Base-by-base conservation (phyloP, 345 rosid genomes). In the Physaria fendleri region DNA sequence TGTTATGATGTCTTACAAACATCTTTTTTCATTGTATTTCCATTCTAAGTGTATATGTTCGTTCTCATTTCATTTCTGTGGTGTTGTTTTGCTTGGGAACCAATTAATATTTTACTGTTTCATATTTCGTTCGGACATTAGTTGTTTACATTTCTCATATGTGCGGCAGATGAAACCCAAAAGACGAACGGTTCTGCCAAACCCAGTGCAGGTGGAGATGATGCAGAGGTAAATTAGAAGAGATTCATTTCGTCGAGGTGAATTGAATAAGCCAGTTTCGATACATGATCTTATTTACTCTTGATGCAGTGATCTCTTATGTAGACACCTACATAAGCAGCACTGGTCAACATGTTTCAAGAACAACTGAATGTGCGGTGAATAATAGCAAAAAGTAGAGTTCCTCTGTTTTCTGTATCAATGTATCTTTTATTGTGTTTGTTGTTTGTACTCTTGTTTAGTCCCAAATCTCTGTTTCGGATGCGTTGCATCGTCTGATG, bases 181-280 rank as follows among this genome's bases (percentile, higher is more conserved):
- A 84, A 84, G 81, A 50, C 64, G 12, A 82, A 68, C 9, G 77
- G 52, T 33, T 30, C 74, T 62, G 68, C 74, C 23, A 78, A 79
- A 71, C 37, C 46, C 2, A 80, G 68, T 43, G 78, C 74, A 46
- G 77, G 69, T 37, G 80, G 59, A 49, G 75, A 77, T 2, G 41
- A 32, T 18, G 74, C 59, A 40, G 69, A 63, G 74, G 74, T 70
- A 62, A 70, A 55, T 53, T 55, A 63, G 33, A 38, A 6, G 37
- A 21, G 8, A 27, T 21, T 45, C 23, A n/a, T 25, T n/a, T 42
- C 6, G 20, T 18, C 11, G 10, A 1, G 0, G 24, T 52, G 10
- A 34, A 20, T 58, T 0, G 6, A 54, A 16, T 53, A 34, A 53
- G 32, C 18, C 6, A 5, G 28, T 11, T 25, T 49, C 45, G 27